phyloP scores from a whole-genome alignment of 192 early-diverging fungal species.

The Podila epigama region DNA sequence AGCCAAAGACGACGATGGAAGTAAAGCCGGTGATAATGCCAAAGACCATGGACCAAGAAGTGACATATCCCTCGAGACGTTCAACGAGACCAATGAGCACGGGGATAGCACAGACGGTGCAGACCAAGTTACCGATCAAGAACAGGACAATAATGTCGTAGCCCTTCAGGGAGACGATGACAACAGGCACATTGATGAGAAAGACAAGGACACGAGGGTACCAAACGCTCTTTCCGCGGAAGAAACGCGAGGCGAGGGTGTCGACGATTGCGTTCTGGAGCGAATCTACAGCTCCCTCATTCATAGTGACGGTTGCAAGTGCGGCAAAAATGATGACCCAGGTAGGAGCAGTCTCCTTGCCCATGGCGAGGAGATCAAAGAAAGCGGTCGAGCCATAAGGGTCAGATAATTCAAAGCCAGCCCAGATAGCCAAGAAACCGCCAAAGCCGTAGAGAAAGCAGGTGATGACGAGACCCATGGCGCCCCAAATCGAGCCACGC shows the following conservation, averaged over 20 bases:
- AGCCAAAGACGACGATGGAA: slow-evolving; percentile 46
- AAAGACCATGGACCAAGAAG: slow-evolving; percentile 38
- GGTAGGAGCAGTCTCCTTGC: slow-evolving; percentile 37
- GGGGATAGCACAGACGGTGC: slow-evolving; percentile 63
- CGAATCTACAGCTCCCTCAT: slow-evolving; percentile 72
- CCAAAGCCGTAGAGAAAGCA: slow-evolving; percentile 66
- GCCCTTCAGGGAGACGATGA: slow-evolving; percentile 62
- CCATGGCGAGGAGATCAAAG: slow-evolving; percentile 68
- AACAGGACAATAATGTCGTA: slow-evolving; percentile 68
- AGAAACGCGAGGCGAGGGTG: slow-evolving; percentile 64
- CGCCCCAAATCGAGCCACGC: slow-evolving; percentile 62
- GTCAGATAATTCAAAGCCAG: slow-evolving; percentile 54
- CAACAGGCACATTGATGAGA: slow-evolving; percentile 47
- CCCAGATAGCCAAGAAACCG: slow-evolving; percentile 73
- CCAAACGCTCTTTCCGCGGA: slow-evolving; percentile 51
- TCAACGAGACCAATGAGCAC: slow-evolving; percentile 59
- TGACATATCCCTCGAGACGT: slow-evolving; percentile 50
- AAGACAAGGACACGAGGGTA: slow-evolving; percentile 48
- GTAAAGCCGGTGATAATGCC: slow-evolving; percentile 44
- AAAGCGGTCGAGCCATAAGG: slow-evolving; percentile 65
- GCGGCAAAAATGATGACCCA: slow-evolving; percentile 70
- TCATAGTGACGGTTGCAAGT: slow-evolving; percentile 67
- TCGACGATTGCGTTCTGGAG: slow-evolving; percentile 74
- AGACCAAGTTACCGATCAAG: slow-evolving; percentile 68
- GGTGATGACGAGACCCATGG: slow-evolving; percentile 60